These are phyloP conservation scores for Gracilaria domingensis DNA, from an alignment of 23 red algal genomes.

Conservation along the genomic window DNA sequence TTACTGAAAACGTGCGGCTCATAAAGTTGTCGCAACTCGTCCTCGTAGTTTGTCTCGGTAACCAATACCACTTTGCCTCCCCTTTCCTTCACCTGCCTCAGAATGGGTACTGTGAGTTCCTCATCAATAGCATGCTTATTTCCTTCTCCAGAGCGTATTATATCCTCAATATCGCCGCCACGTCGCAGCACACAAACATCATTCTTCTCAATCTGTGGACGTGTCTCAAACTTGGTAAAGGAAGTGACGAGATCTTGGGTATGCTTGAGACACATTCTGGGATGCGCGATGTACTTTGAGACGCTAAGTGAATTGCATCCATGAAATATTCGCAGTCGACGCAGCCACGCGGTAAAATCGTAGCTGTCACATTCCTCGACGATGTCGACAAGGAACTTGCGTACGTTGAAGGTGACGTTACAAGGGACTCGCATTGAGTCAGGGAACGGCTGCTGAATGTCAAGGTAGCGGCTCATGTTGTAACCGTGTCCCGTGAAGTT, in stretches of 20 bases:
- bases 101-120: neutral
- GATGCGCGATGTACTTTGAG: slow-evolving; percentile 32
- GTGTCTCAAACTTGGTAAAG: slow-evolving; percentile 7
- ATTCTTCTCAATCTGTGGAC: neutral
- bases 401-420: slow-evolving; percentile 17
- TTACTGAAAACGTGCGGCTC: slow-evolving; percentile 22
- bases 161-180: slow-evolving; percentile 27
- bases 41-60: slow-evolving; percentile 3
- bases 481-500: slow-evolving; percentile 34
- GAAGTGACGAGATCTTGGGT: slow-evolving; percentile 1
- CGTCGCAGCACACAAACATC: slow-evolving; percentile 43
- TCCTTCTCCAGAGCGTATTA: neutral
- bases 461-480: slow-evolving; percentile 10
- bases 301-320: slow-evolving; percentile 5
- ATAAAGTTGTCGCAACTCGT: neutral
- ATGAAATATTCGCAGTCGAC: neutral
- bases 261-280: slow-evolving; percentile 15
- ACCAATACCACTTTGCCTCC: neutral
- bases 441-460: neutral
- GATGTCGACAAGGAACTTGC: neutral
- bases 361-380: slow-evolving; percentile 5
- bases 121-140: slow-evolving; percentile 41
- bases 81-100: neutral
- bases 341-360: neutral
- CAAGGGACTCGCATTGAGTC: neutral